A percentile compares a stretch with the other conserved stretches of the same genome.
Evolutionary conservation across 306 rosid genomes (phyloP).

Genomic region (Vachellia pachyceras): DNA sequence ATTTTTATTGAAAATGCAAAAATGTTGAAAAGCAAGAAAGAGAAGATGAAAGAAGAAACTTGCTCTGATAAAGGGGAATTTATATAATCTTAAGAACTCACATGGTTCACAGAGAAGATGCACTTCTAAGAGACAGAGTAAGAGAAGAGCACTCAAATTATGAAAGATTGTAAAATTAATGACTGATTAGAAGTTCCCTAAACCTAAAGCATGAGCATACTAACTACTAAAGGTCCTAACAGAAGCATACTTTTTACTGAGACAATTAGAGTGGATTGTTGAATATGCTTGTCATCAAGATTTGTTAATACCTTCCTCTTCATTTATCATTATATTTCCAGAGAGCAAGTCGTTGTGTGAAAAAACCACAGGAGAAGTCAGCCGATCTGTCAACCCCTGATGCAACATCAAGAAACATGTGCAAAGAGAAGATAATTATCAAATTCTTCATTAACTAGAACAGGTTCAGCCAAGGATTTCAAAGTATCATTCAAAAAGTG

Average conservation of each 20-base stretch:
- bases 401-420: conserved; percentile 48
- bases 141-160: conserved; percentile 5
- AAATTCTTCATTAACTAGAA: conserved; percentile 30
- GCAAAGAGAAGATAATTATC: conserved; percentile 29
- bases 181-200: neutral
- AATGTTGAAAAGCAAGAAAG: conserved; percentile 2
- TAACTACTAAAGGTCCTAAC: neutral
- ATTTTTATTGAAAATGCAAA: conserved; percentile 10
- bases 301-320: conserved; percentile 75
- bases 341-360: conserved; percentile 93
- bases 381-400: conserved; percentile 76
- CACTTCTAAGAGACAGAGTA: neutral
- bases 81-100: conserved; percentile 7
- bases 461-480: conserved; percentile 5
- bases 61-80: neutral
- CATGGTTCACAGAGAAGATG: conserved; percentile 17
- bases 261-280: neutral
- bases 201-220: neutral
- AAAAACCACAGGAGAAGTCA: conserved; percentile 79
- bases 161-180: neutral
- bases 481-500: conserved; percentile 17
- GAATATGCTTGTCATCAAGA: conserved; percentile 17
- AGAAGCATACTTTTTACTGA: neutral
- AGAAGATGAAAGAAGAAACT: neutral
- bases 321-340: conserved; percentile 89